These are phyloP conservation scores for Taphrina communis DNA, from an alignment of 1,139 yeast species.

Conservation along the genomic window DNA sequence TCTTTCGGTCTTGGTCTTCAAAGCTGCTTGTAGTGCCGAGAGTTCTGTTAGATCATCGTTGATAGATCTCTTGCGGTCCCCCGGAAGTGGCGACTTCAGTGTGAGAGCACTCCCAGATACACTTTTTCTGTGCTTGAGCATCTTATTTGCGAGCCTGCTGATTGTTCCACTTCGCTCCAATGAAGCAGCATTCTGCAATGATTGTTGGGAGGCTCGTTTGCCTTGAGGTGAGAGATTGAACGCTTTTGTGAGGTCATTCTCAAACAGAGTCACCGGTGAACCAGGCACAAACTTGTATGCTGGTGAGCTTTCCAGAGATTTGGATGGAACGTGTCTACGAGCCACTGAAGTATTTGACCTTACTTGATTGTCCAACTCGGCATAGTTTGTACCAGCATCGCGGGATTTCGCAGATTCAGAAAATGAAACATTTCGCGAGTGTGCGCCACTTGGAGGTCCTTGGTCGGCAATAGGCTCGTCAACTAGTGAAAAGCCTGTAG, in stretches of 20 bases:
- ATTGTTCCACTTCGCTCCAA: constrained; percentile 31
- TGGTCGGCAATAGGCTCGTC: background rate
- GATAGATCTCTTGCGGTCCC: constrained; percentile 9
- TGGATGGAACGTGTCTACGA: constrained; percentile 19
- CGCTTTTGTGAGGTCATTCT: constrained; percentile 27
- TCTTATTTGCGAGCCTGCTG: constrained; percentile 24
- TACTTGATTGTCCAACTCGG: background rate
- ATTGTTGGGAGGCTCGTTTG: background rate
- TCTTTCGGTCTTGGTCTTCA: constrained; percentile 2
- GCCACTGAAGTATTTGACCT: background rate
- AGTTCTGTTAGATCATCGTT: constrained; percentile 17
- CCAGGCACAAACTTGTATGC: constrained; percentile 15
- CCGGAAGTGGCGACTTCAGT: constrained; percentile 8
- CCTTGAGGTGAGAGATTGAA: constrained; percentile 32
- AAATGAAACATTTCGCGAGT: constrained; percentile 13
- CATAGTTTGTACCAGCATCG: background rate
- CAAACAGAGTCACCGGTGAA: constrained; percentile 20
- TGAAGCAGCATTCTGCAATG: background rate
- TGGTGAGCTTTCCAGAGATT: constrained; percentile 33
- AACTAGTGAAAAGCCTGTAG: background rate
- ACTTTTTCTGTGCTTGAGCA: constrained; percentile 32
- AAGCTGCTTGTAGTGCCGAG: constrained; percentile 18
- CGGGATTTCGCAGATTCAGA: background rate
- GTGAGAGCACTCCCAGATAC: constrained; percentile 32
- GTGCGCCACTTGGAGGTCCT: background rate